Evolutionary conservation across 2,329 filamentous ascomycete genomes (phyloP).

Genomic region (Ophiostoma novo-ulmi): DNA sequence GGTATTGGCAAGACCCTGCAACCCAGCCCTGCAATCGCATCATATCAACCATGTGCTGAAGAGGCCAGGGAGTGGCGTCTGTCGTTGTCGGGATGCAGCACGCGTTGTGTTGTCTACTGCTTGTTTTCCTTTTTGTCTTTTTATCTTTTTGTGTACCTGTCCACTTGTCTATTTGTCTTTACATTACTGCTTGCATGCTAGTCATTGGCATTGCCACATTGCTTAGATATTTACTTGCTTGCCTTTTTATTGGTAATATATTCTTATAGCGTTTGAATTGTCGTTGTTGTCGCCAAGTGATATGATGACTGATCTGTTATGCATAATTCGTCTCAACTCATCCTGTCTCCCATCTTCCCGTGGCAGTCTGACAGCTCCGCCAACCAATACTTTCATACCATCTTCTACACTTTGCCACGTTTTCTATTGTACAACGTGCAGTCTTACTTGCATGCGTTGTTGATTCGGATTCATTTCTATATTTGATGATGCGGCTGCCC

Average conservation of each 20-base stretch:
- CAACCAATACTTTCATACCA: background rate
- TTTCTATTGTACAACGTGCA: background rate
- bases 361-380: no score
- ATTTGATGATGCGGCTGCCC: no score
- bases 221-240: slow-evolving; percentile 8
- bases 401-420: background rate
- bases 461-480: no score
- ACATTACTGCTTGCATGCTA: background rate
- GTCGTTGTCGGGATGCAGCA: background rate
- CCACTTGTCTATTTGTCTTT: background rate
- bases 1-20: background rate
- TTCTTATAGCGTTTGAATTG: background rate
- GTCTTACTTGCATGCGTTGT: no score
- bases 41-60: no score
- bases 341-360: no score
- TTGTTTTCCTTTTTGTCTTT: background rate
- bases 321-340: background rate
- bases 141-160: background rate
- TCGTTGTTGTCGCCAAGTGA: background rate
- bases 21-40: no score
- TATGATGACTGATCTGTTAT: background rate
- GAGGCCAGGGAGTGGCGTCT: background rate
- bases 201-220: slow-evolving; percentile 12
- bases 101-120: background rate
- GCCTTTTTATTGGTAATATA: slow-evolving; percentile 7